Percentiles rank a stretch among this genome's conserved stretches.
These are phyloP conservation scores for Teratosphaeria nubilosa DNA, from an alignment of 2,329 filamentous ascomycete genomes.

Conservation along the genomic window DNA sequence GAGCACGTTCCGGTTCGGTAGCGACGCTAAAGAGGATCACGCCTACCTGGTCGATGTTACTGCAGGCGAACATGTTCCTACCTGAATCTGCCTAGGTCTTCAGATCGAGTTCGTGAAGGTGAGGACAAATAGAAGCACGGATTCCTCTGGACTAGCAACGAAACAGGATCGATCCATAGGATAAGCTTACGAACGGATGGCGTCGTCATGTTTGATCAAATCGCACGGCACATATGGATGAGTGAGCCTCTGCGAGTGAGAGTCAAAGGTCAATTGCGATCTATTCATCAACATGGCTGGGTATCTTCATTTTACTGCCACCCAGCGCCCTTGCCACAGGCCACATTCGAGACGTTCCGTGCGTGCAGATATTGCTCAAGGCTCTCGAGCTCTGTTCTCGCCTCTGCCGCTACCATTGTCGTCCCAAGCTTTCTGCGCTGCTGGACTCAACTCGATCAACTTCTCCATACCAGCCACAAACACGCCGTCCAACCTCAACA, in stretches of 20 bases:
- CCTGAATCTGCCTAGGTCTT: no score
- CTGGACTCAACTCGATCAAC: conserved; percentile 22
- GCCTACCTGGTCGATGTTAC: no score
- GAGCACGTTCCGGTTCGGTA: no score
- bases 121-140: no score
- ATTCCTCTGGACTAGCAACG: no score
- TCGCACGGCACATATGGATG: not conserved
- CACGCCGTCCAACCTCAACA: conserved; percentile 22
- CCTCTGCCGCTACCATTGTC: conserved; percentile 8
- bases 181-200: no score
- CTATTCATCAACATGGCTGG: not conserved
- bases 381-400: not conserved
- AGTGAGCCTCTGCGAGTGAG: not conserved
- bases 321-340: not conserved
- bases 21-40: no score
- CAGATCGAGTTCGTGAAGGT: no score
- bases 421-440: conserved; percentile 19
- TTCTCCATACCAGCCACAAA: conserved; percentile 22
- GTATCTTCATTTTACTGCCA: not conserved
- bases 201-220: no score
- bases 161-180: no score
- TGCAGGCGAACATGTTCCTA: no score
- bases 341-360: no score
- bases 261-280: not conserved
- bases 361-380: not conserved